Evolutionary conservation across 1,284 basidiomycete species (phyloP), one percentile per base, ranked within the genome.

Genomic region (Apiotrichum akiyoshidainum): DNA sequence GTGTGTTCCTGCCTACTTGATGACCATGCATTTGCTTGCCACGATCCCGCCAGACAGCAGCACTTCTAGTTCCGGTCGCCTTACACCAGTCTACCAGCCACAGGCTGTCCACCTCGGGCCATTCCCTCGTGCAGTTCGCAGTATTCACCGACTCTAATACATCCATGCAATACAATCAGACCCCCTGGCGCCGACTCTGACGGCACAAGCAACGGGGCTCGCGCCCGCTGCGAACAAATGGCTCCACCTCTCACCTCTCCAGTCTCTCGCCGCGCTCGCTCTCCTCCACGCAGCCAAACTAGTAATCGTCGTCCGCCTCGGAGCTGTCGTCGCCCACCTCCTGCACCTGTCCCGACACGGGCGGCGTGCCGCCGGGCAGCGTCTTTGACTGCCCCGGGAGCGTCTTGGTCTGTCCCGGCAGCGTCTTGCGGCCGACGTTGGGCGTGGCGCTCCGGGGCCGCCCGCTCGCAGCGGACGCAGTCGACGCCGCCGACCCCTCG

Each of bases 281-380:
- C 26, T 31, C 26, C 26, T 37, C 37, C 37, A 11, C 37, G 14
- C 34, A 13, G 2, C n/a, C 16, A 33, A 46, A 1, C 47, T 54
- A 63, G 34, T 63, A 63, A 17, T 63, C 61, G 42, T 63, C 61
- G 22, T 63, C 61, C 0, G 46, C 61, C 58, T 63, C 61, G 21
- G 52, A 55, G 22, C 52, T 55, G 40, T 63, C 61, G 33, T 63
- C 52, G 8, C 42, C 57, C 1, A 46, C 21, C 46, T 37, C 50
- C 47, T 39, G 42, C 31, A 46, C 45, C 55, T 52, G 49, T 39
- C 50, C 50, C 16, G n/a, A 22, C 12, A 54, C 37, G 14, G 45
- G 44, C 37, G 53, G 53, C 48, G 44, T 54, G 3, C 33, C 51
- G 33, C n/a, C 52, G 34, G 21, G 35, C 48, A 17, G n/a, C 48